Base-by-base conservation (phyloP, 1,284 basidiomycete species). In the Stygiomarasmius scandens region DNA sequence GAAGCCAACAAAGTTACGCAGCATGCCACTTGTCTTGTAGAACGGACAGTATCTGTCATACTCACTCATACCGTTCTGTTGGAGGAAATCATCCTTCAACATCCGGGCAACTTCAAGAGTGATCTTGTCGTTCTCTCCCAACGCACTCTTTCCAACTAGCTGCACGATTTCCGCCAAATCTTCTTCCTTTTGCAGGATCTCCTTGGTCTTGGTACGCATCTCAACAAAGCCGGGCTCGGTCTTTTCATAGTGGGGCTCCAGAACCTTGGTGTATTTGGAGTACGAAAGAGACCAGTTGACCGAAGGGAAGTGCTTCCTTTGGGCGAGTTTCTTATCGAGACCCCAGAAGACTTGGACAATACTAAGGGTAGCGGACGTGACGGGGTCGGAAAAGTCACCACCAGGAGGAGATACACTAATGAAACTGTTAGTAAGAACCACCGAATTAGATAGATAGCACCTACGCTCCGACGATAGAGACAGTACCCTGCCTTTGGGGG, bases 281-380 rank as follows among this genome's bases (percentile, higher is more conserved):
- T 99, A 99, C 6, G 97, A 99, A 20, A 96, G 79, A 68, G 92
- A 96, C 96, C 97, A 99, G 79, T 99, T 98, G 73, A 99, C 96
- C 27, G 95, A 97, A 1, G 96, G 96, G 84, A 98, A 98, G 73
- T 98, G 94, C 74, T 96, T 98, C 64, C 96, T 87, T 74, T 99
- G 96, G 1, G 96, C 96, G 58, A 99, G 87, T 73, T 96, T 96
- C 85, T 95, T 95, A 77, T 94, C 92, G 43, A 95, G 82, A 70
- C 93, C 93, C 93, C 92, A 96, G 83, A 99, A 99, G 64, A 98
- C 97, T 73, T 98, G 97, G 22, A 99, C 97, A 69, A 99, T 99
- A 82, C 95, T 88, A 54, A 99, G 90, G 1, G 97, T 99, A 36
- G 96, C 92, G 49, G 94, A 89, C 4, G 97, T 99, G 64, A 99